Evolutionary conservation across 139 green algal genomes (phyloP), one percentile per base, ranked within the genome.

Genomic region (Micractinium conductrix): DNA sequence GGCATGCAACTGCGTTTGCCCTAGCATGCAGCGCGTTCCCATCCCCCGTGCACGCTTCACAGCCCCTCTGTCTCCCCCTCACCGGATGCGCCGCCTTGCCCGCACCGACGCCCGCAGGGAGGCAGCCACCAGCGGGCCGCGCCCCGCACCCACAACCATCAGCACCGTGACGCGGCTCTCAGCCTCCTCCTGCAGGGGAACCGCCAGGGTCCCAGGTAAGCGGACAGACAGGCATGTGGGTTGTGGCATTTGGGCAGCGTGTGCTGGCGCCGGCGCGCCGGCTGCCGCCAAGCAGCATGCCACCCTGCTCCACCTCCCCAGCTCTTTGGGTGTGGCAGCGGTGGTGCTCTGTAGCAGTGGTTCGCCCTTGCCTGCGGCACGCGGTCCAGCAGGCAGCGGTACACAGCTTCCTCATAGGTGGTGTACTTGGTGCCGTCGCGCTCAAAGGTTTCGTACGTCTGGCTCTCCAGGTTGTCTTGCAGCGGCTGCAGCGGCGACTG

Each of bases 391-490:
- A 99, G 88, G 26, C 91, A 92, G 17, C 76, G 72, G 53, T 89
- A 88, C 33, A 99, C 89, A 4, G 96, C 96, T 67, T 95, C 84
- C 78, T 97, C 89, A 86, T 99, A 99, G n/a, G 81, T 86, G 38
- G 58, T 83, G 93, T 99, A 99, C 92, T 99, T 99, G 44, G 82
- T 93, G 30, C 80, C 84, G 90, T 99, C 97, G 81, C 92, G 92
- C 88, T 99, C 97, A 91, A 99, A 99, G 8, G 94, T 97, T 87
- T 99, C 97, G 84, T 99, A 99, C 19, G 97, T 99, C 45, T 92
- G 88, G 38, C 85, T 93, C 88, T 99, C 97, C 43, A 99, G 90
- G 90, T 99, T 98, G 90, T 99, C 96, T 89, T 97, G 94, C 21
- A 97, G 86, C 35, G 96, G 95, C 91, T 98, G 95, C 82, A 98